phyloP scores from a whole-genome alignment of 2,329 filamentous ascomycete species.

The Claviceps purpurea region DNA sequence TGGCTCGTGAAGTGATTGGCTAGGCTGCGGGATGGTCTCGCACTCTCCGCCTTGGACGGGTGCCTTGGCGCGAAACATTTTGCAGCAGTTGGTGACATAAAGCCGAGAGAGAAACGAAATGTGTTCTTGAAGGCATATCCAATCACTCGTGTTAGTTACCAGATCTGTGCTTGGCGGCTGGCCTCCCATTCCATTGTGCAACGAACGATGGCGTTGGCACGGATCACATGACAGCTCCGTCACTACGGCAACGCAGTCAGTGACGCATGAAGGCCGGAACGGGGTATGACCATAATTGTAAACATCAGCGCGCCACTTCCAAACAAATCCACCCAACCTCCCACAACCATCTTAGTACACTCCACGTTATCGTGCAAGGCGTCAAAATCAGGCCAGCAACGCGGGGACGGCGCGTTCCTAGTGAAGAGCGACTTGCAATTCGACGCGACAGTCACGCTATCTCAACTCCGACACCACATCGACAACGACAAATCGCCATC shows the following conservation, averaged over 20 bases:
- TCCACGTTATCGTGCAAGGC: background rate
- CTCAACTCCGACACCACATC: slow-evolving; percentile 1
- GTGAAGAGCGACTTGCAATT: background rate
- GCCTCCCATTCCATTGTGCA: background rate
- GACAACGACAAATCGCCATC: background rate
- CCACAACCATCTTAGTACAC: background rate
- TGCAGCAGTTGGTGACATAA: too few species aligned
- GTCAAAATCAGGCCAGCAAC: background rate
- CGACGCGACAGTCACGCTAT: background rate
- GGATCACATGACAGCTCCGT: slow-evolving; percentile 12
- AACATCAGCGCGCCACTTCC: slow-evolving; percentile 7
- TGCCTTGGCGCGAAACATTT: background rate
- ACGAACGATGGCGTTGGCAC: background rate
- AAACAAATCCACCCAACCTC: background rate
- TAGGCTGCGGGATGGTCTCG: background rate
- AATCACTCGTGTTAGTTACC: too few species aligned
- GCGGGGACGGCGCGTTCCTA: background rate
- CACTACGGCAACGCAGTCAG: slow-evolving; percentile 2
- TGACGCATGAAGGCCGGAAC: background rate
- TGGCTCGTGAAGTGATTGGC: background rate
- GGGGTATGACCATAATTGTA: slow-evolving; percentile 2
- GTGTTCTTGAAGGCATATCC: too few species aligned
- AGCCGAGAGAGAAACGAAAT: too few species aligned
- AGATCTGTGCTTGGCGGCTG: too few species aligned
- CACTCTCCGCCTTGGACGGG: background rate